Evolutionary conservation across 352 stramenopile species (phyloP).

Genomic region (Phytophthora pisi): DNA sequence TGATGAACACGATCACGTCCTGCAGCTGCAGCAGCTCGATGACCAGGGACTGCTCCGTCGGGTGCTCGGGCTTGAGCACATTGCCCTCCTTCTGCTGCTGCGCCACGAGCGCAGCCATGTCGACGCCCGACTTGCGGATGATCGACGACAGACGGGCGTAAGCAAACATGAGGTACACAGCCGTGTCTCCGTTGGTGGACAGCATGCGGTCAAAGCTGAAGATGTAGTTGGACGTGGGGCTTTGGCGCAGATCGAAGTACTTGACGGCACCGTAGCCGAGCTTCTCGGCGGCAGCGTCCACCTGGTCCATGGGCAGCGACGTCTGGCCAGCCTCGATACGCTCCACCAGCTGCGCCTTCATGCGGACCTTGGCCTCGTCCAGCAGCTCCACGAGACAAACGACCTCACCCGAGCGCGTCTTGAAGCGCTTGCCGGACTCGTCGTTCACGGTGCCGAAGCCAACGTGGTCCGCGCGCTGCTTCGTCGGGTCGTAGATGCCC

Average conservation of each 20-base stretch:
- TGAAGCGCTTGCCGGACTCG: constrained; percentile 94
- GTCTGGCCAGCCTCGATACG: constrained; percentile 94
- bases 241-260: constrained; percentile 99
- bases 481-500: constrained; percentile 72
- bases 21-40: constrained; percentile 96
- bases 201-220: constrained; percentile 99
- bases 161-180: constrained; percentile 99
- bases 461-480: constrained; percentile 89
- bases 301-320: constrained; percentile 87
- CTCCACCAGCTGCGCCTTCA: constrained; percentile 93
- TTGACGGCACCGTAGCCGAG: constrained; percentile 99
- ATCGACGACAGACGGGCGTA: constrained; percentile 98
- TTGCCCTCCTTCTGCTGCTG: constrained; percentile 49
- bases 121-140: constrained; percentile 93
- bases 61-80: constrained; percentile 71
- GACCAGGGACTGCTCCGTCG: constrained; percentile 91
- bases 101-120: constrained; percentile 73
- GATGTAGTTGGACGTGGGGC: constrained; percentile 98
- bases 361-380: constrained; percentile 96
- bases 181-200: constrained; percentile 98
- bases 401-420: constrained; percentile 98
- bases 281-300: constrained; percentile 93
- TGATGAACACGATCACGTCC: constrained; percentile 94
- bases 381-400: constrained; percentile 99
- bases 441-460: constrained; percentile 89